Evolutionary conservation across 495 filamentous ascomycete genomes (phyloP).

Genomic region (Hypoxylon lienhwacheense): DNA sequence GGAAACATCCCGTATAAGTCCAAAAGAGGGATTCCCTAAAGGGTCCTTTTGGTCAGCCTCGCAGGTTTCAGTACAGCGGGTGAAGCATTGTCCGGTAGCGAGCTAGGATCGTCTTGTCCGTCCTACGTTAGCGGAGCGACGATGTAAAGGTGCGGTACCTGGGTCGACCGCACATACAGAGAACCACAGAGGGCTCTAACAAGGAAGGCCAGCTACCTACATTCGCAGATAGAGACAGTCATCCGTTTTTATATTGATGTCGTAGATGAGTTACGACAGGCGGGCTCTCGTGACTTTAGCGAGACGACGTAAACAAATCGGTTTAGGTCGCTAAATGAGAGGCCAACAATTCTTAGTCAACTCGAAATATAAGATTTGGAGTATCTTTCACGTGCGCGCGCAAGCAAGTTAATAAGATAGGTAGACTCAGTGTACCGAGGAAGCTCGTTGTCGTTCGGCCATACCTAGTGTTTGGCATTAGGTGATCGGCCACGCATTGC

Average conservation of each 20-base stretch:
- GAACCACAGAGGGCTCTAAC: constrained; percentile 37
- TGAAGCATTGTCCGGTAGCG: constrained; percentile 24
- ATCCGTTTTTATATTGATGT: constrained; percentile 36
- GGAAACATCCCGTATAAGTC: constrained; percentile 18
- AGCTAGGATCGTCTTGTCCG: constrained; percentile 30
- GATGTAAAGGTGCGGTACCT: constrained; percentile 31
- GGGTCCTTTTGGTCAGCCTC: constrained; percentile 27
- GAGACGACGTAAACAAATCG: constrained; percentile 33
- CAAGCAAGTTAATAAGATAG: constrained; percentile 9
- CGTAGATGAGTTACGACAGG: constrained; percentile 37
- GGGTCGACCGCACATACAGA: constrained; percentile 35
- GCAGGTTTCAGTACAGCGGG: constrained; percentile 7
- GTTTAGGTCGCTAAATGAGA: constrained; percentile 24
- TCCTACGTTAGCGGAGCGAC: constrained; percentile 26
- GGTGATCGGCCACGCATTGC: constrained; percentile 12
- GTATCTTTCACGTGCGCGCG: constrained; percentile 23
- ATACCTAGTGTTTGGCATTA: constrained; percentile 5
- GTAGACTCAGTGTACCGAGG: constrained; percentile 4
- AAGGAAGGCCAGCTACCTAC: constrained; percentile 41
- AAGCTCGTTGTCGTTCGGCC: constrained; percentile 21
- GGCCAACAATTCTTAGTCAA: constrained; percentile 23
- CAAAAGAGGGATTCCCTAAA: constrained; percentile 30
- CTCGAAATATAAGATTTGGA: constrained; percentile 31
- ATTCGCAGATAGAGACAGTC: constrained; percentile 35
- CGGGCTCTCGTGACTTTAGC: constrained; percentile 37